phyloP scores from a whole-genome alignment of 768 basidiomycete species.

The Tricholomella constricta region DNA sequence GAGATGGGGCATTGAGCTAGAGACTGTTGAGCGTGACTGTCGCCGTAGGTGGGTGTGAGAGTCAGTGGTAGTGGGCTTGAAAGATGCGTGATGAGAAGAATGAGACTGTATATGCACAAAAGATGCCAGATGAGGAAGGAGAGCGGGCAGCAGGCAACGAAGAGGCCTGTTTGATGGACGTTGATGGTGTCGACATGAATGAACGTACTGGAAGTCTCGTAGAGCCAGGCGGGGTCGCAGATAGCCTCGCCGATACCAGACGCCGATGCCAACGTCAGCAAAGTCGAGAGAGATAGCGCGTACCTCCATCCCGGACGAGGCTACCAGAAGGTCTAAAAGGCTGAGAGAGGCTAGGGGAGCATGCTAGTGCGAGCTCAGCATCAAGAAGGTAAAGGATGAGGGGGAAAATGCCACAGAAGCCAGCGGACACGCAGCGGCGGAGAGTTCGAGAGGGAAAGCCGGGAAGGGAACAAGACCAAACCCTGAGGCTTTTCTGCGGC shows the following conservation, averaged over 20 bases:
- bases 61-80: background rate
- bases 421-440: background rate
- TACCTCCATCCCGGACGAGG: no score
- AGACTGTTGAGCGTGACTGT: background rate
- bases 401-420: background rate
- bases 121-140: background rate
- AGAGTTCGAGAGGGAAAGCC: background rate
- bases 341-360: no score
- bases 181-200: background rate
- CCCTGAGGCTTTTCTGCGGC: conserved; percentile 23
- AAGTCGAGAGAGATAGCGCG: no score
- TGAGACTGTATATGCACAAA: background rate
- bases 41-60: background rate
- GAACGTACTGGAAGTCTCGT: background rate
- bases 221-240: no score
- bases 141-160: background rate
- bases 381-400: no score
- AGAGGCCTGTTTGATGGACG: background rate
- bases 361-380: no score
- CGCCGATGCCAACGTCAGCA: no score
- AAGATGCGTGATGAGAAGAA: background rate
- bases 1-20: background rate
- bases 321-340: no score
- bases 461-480: conserved; percentile 2
- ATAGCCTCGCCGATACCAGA: no score